Evolutionary conservation across 2,329 filamentous ascomycete species (phyloP), one percentile per base, ranked within the genome.

Genomic region (Metarhizium sp.): DNA sequence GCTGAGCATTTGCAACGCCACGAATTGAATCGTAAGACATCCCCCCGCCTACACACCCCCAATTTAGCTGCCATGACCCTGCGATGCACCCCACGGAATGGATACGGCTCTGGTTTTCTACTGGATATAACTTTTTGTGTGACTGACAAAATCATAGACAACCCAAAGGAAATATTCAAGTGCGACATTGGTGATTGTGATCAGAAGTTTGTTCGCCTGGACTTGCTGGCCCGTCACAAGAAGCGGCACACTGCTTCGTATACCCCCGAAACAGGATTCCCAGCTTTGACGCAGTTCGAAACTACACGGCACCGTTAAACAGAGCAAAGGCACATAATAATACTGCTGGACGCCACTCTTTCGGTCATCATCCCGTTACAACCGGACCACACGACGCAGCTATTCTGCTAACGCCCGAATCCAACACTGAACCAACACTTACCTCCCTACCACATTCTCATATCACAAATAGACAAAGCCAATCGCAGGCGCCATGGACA

Each of bases 1-100:
- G 87, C 87, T 8, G 88, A 92, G 69, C 88, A 92, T 71, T 77
- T 92, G 55, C 89, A 91, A 71, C 77, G 88, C 51, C 88, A 92
- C 71, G 87, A 92, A 72, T 69, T 92, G 65, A 92, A 92, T 67
- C 88, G 88, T 91, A 78, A 70, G 84, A 48, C 76, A 36, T 48
- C 34, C 45, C 51, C 54, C 48, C 25, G 55, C 48, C 55, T 51
- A 51, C 38, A 51, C 38, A 20, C 34, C 38, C 50, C 45, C 18
- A 43, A n/a, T 51, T 55, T 51, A 56, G 60, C 59, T 57, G 59
- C 56, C 20, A 56, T 51, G 56, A 52, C 45, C 20, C 25, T 30
- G 25, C 20, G 20, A 5, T 30, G 20, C 20, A 48, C 25, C 45
- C 45, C 45, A 30, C 45, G 45, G 45, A 30, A 57, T 57, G 56